These are phyloP conservation scores for Ananas comosus DNA, from an alignment of 176 grass and related monocot species.

Conservation along the genomic window DNA sequence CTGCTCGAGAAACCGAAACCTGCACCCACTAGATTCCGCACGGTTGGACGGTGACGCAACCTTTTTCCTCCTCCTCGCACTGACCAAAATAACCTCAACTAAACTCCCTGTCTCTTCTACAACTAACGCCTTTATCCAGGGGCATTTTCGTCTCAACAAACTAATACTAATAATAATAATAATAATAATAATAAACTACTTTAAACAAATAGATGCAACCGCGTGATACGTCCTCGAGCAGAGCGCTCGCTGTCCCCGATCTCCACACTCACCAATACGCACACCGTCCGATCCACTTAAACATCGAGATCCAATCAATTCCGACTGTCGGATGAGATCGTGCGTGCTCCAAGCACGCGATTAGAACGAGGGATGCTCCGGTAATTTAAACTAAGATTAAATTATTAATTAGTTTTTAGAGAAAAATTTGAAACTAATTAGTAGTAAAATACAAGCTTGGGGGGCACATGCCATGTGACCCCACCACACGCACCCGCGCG, in stretches of 20 bases:
- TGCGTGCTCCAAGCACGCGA: neutral
- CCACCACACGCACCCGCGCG: conserved; percentile 43
- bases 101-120: conserved; percentile 2
- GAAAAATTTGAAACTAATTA: conserved; percentile 12
- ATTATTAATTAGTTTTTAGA: conserved; percentile 4
- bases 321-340: neutral
- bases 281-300: conserved; percentile 26
- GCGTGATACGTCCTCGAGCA: conserved; percentile 35
- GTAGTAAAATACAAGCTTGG: conserved; percentile 19
- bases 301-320: conserved; percentile 2
- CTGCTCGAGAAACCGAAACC: conserved; percentile 40
- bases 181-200: neutral
- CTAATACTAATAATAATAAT: neutral
- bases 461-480: conserved; percentile 74
- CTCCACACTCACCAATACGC: neutral
- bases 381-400: conserved; percentile 5
- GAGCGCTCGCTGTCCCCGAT: conserved; percentile 24
- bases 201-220: conserved; percentile 38
- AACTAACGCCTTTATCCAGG: conserved; percentile 1
- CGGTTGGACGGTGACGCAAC: conserved; percentile 35
- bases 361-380: neutral
- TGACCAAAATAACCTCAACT: conserved; percentile 9
- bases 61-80: neutral
- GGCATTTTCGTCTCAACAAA: neutral
- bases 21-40: conserved; percentile 34